Evolutionary conservation across 2,329 filamentous ascomycete genomes (phyloP).

Genomic region (Cryphonectria nitschkei): DNA sequence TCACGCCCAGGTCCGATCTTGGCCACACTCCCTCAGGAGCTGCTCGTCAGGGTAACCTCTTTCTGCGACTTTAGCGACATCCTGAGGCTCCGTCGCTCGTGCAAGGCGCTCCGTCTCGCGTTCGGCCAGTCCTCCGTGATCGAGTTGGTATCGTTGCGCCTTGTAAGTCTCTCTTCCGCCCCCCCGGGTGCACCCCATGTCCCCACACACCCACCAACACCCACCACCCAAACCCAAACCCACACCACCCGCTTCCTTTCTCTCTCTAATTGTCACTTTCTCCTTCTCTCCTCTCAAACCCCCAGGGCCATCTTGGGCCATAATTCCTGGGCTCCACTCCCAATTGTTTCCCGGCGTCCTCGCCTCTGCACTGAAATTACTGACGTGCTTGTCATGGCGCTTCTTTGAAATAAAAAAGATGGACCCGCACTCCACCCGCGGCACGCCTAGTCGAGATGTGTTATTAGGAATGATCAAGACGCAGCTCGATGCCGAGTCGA

Average conservation of each 20-base stretch:
- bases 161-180: slow-evolving; percentile 17
- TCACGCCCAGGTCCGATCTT: slow-evolving; percentile 18
- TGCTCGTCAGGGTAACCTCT: slow-evolving; percentile 23
- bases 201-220: not conserved
- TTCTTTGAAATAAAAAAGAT: slow-evolving; percentile 20
- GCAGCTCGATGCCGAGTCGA: slow-evolving; percentile 18
- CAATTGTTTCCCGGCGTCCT: not conserved
- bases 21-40: slow-evolving; percentile 25
- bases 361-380: slow-evolving; percentile 9
- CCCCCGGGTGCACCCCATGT: not conserved
- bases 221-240: not conserved
- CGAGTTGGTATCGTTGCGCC: slow-evolving; percentile 19
- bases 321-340: not conserved
- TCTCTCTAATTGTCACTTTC: not conserved
- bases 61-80: slow-evolving; percentile 24
- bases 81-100: slow-evolving; percentile 21
- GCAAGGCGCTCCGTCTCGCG: slow-evolving; percentile 14
- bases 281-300: not conserved
- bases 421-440: slow-evolving; percentile 24
- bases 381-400: slow-evolving; percentile 8
- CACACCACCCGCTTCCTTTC: not conserved
- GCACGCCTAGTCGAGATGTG: slow-evolving; percentile 20
- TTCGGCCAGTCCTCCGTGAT: slow-evolving; percentile 18
- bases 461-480: slow-evolving; percentile 25
- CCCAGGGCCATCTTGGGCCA: not conserved